Conservation (phyloP, 345 rosid genomes). For the Salix caprea region DNA sequence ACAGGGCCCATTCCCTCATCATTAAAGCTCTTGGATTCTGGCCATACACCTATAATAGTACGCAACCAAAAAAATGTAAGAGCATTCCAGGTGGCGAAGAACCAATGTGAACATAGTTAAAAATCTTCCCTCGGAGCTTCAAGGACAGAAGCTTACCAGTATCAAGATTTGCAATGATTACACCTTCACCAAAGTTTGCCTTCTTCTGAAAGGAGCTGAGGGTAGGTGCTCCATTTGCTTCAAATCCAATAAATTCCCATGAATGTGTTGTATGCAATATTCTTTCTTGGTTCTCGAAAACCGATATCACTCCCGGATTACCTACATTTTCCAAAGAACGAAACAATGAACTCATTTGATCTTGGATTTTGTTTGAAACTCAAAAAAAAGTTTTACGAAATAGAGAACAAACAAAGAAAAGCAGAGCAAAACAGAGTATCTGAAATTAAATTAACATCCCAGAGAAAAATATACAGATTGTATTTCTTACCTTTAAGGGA, state of each 20-base stretch:
- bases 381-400: not conserved
- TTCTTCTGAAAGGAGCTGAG: slow-evolving; percentile 2
- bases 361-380: too few relatives aligned
- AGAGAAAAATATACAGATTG: not conserved
- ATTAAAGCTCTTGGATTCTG: slow-evolving; percentile 24
- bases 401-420: not conserved
- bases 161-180: slow-evolving; percentile 21
- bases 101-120: not conserved
- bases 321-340: not conserved
- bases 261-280: slow-evolving; percentile 27
- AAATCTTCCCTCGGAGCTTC: not conserved
- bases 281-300: slow-evolving; percentile 8
- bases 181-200: slow-evolving; percentile 21
- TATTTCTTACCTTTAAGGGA: not conserved
- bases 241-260: slow-evolving; percentile 27
- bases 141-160: slow-evolving; percentile 3
- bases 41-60: slow-evolving; percentile 18
- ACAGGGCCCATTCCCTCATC: slow-evolving; percentile 20
- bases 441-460: too few relatives aligned
- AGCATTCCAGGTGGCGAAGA: not conserved
- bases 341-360: too few relatives aligned
- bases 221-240: slow-evolving; percentile 8
- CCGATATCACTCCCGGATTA: slow-evolving; percentile 15
- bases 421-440: not conserved
- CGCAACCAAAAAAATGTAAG: not conserved